Evolutionary conservation across 1,284 basidiomycete genomes (phyloP), one percentile per base, ranked within the genome.

Genomic region (Takashimella koratensis): DNA sequence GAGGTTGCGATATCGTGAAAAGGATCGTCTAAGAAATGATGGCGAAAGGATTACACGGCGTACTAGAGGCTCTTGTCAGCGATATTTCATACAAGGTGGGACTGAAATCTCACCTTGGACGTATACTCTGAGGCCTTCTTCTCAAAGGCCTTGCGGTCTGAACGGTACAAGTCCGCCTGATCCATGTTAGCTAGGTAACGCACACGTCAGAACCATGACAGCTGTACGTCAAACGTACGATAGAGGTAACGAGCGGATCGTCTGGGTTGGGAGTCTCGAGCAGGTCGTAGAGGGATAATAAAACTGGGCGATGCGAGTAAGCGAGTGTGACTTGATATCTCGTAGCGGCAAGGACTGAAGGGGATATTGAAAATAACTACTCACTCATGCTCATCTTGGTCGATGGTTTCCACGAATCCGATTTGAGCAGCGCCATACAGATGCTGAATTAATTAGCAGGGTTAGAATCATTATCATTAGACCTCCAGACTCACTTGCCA

Each of bases 261-360:
- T 94, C 90, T 5, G 88, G 82, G 70, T 88, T 90, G 8, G 90
- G 90, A 64, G 88, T 87, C 68, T 90, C 89, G 53, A 94, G 70
- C 69, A 94, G 90, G 69, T 93, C 88, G 69, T 87, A 85, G 57
- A 94, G 84, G 41, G 86, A 83, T 22, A 80, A 76, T 25, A 94
- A 79, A 4, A 94, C 90, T 93, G 55, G 2, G 57, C 22, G 21
- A 43, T 26, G 43, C 57, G 49, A 49, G 47, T 24, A 5, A 50
- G n/a, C n/a, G n/a, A n/a, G n/a, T n/a, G n/a, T n/a, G n/a, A n/a
- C n/a, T n/a, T n/a, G n/a, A n/a, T n/a, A n/a, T n/a, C n/a, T n/a
- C n/a, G n/a, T n/a, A n/a, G n/a, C n/a, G n/a, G n/a, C n/a, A n/a
- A n/a, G n/a, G n/a, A n/a, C n/a, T n/a, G n/a, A n/a, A n/a, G n/a